Conservation (phyloP, 2,329 filamentous ascomycete species). For the Aspergillus texensis region DNA sequence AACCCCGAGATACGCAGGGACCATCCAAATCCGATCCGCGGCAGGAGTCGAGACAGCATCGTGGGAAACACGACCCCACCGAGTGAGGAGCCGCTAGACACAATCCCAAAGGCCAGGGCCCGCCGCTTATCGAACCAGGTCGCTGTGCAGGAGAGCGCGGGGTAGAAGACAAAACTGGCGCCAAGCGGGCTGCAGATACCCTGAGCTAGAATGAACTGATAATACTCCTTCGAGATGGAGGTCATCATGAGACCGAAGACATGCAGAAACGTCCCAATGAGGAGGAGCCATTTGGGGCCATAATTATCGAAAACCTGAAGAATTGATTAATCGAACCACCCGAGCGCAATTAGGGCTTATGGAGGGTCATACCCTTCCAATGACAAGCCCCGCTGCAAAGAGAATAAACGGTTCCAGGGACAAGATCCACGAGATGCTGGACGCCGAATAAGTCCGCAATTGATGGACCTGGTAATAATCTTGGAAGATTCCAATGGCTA, state of each 20-base stretch:
- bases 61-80: slow-evolving; percentile 64
- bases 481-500: not conserved
- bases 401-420: slow-evolving; percentile 60
- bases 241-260: slow-evolving; percentile 63
- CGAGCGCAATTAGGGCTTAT: not conserved
- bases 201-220: slow-evolving; percentile 58
- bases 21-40: slow-evolving; percentile 57
- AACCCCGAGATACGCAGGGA: slow-evolving; percentile 59
- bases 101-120: slow-evolving; percentile 57
- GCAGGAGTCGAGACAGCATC: slow-evolving; percentile 59
- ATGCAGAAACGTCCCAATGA: slow-evolving; percentile 55
- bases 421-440: slow-evolving; percentile 61
- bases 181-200: slow-evolving; percentile 56
- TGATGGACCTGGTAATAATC: not conserved
- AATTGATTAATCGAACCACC: not conserved
- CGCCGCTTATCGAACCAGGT: slow-evolving; percentile 59
- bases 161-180: slow-evolving; percentile 53
- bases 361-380: slow-evolving; percentile 55
- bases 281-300: slow-evolving; percentile 58
- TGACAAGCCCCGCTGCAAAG: slow-evolving; percentile 58
- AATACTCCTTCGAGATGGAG: slow-evolving; percentile 55
- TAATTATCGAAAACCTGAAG: slow-evolving; percentile 54
- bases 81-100: slow-evolving; percentile 56
- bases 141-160: slow-evolving; percentile 36
- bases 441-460: slow-evolving; percentile 48